Percentiles rank a stretch among this genome's conserved stretches.
Conservation (phyloP, 2,329 filamentous ascomycete species). For the Claviceps lovelessii region DNA sequence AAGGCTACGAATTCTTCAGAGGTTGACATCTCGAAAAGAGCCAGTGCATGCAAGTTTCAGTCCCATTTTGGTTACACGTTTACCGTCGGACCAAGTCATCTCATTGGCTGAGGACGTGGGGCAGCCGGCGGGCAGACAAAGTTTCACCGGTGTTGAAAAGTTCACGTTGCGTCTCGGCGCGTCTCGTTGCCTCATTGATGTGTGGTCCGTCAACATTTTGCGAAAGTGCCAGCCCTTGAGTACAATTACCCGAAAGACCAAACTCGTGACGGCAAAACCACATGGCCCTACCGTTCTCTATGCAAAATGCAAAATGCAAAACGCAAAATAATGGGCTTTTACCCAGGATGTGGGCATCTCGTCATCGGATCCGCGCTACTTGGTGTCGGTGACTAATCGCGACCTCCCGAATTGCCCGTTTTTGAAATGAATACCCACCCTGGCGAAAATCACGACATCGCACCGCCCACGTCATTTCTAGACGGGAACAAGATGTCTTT, state of each 20-base stretch:
- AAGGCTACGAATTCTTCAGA: not conserved
- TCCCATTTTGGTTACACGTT: not conserved
- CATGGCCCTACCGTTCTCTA: not conserved
- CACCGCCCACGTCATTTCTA: not conserved
- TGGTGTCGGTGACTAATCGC: conserved; percentile 6
- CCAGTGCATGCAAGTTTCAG: not conserved
- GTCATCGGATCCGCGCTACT: not conserved
- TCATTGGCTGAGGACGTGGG: not conserved
- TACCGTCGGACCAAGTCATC: not conserved
- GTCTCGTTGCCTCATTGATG: no score
- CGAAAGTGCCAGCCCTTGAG: not conserved
- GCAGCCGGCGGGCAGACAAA: not conserved
- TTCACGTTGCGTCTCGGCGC: not conserved
- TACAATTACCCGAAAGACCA: not conserved
- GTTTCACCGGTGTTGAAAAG: no score
- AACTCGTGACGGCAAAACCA: no score
- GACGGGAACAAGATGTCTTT: not conserved
- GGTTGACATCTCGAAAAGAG: not conserved
- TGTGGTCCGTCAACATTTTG: not conserved
- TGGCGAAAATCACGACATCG: conserved; percentile 4
- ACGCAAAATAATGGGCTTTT: not conserved
- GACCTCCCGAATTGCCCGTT: conserved; percentile 3
- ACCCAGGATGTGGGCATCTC: not conserved
- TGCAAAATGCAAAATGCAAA: no score
- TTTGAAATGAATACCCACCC: conserved; percentile 2